Conservation (phyloP, 345 rosid species). For the Corchorus capsularis region DNA sequence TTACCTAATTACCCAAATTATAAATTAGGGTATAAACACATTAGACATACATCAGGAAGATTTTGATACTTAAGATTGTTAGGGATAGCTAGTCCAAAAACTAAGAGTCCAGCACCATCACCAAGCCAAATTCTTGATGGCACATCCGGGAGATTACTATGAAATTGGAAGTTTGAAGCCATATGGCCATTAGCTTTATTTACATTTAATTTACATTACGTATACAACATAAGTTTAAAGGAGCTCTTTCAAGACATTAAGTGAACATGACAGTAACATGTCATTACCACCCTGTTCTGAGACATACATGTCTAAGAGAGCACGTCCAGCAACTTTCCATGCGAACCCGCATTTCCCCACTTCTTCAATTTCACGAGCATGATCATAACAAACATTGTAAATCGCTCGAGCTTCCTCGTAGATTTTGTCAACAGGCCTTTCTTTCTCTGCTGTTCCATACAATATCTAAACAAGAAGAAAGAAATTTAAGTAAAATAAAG, state of each 20-base stretch:
- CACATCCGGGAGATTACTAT: too few relatives aligned
- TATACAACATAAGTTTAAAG: constrained; percentile 15
- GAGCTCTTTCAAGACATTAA: constrained; percentile 45
- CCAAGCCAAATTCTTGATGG: too few relatives aligned
- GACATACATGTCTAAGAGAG: constrained; percentile 43
- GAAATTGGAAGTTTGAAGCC: too few relatives aligned
- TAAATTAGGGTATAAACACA: too few relatives aligned
- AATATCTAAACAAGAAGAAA: constrained; percentile 44
- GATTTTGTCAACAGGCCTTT: constrained; percentile 46
- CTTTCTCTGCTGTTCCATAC: constrained; percentile 52
- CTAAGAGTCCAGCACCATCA: too few relatives aligned
- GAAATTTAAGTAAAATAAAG: not conserved
- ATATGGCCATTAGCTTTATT: too few relatives aligned
- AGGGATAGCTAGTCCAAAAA: too few relatives aligned
- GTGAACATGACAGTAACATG: constrained; percentile 20
- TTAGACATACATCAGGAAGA: too few relatives aligned
- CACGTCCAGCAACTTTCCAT: constrained; percentile 80
- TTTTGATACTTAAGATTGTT: too few relatives aligned
- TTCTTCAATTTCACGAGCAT: constrained; percentile 26
- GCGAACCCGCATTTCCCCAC: constrained; percentile 45
- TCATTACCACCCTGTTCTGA: constrained; percentile 13
- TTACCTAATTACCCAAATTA: too few relatives aligned
- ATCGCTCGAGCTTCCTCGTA: constrained; percentile 54
- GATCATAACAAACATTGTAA: constrained; percentile 44
- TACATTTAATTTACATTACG: not conserved